phyloP scores from a whole-genome alignment of 1,284 basidiomycete genomes.

The Boletus sp. region DNA sequence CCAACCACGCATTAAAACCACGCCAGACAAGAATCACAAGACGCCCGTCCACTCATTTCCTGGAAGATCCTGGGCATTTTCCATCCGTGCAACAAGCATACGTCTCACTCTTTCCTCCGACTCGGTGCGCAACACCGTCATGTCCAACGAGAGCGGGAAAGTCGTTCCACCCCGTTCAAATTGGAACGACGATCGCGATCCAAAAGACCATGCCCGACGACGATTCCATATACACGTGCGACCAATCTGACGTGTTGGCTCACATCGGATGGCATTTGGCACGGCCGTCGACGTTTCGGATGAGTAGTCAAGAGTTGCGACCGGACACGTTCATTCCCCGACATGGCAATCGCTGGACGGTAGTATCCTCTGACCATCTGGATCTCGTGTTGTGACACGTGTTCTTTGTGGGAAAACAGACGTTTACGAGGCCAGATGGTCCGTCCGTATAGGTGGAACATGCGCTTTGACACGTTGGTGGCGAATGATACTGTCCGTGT shows the following conservation, averaged over 20 bases:
- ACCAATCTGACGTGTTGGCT: constrained; percentile 9
- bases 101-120: constrained; percentile 1
- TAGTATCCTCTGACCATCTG: neutral
- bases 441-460: constrained; percentile 10
- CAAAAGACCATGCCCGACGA: constrained; percentile 12
- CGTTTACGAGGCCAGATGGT: constrained; percentile 8
- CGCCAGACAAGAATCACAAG: neutral
- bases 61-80: neutral
- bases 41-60: neutral
- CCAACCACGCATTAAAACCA: neutral
- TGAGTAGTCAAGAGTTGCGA: no score
- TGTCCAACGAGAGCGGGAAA: constrained; percentile 10
- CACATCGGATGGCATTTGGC: constrained; percentile 12
- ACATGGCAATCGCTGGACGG: constrained; percentile 5
- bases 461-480: neutral
- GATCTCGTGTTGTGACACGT: neutral
- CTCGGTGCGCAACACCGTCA: constrained; percentile 6
- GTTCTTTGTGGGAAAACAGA: constrained; percentile 3
- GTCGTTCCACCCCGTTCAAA: neutral
- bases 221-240: neutral
- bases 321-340: constrained; percentile 11
- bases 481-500: neutral
- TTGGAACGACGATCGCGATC: constrained; percentile 6
- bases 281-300: neutral
- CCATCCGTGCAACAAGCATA: neutral